Conservation (phyloP, 208 protist genomes). For the Trypanosoma vivax region DNA sequence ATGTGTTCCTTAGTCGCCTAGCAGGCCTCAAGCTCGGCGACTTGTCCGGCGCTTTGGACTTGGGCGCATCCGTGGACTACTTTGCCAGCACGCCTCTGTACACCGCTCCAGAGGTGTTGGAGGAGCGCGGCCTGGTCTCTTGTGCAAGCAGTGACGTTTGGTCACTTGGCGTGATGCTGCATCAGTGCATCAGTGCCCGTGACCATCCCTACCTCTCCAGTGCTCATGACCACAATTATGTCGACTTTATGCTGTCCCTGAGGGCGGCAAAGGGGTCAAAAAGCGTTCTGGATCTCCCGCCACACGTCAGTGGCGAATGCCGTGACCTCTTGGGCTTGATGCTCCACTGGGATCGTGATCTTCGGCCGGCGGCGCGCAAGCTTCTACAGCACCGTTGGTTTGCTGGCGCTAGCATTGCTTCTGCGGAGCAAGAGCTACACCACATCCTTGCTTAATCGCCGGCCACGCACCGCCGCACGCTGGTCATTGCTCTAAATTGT, state of each 20-base stretch:
- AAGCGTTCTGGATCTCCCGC: neutral
- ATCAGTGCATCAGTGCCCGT: slow-evolving; percentile 33
- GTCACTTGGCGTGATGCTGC: slow-evolving; percentile 40
- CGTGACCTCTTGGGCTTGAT: slow-evolving; percentile 21
- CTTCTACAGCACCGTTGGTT: slow-evolving; percentile 24
- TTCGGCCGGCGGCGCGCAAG: slow-evolving; percentile 22
- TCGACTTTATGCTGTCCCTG: slow-evolving; percentile 16
- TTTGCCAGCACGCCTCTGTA: slow-evolving; percentile 16
- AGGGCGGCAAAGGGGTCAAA: slow-evolving; percentile 1
- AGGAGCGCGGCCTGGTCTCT: slow-evolving; percentile 9
- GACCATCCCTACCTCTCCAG: slow-evolving; percentile 22
- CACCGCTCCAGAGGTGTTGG: slow-evolving; percentile 14
- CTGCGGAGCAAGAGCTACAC: slow-evolving; percentile 5
- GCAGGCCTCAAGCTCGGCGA: slow-evolving; percentile 19
- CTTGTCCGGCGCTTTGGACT: slow-evolving; percentile 5
- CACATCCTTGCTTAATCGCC: neutral
- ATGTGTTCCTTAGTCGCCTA: slow-evolving; percentile 28
- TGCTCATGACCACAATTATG: slow-evolving; percentile 4
- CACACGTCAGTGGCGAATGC: slow-evolving; percentile 14
- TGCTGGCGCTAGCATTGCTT: slow-evolving; percentile 1
- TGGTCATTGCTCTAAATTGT: too few relatives aligned
- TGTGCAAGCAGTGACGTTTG: slow-evolving; percentile 26
- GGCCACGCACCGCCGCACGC: neutral
- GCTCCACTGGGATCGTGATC: slow-evolving; percentile 26
- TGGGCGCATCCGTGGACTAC: slow-evolving; percentile 2